These are phyloP conservation scores for Mycosarcoma mackinlayi DNA, from an alignment of 1,284 basidiomycete genomes.

Conservation along the genomic window DNA sequence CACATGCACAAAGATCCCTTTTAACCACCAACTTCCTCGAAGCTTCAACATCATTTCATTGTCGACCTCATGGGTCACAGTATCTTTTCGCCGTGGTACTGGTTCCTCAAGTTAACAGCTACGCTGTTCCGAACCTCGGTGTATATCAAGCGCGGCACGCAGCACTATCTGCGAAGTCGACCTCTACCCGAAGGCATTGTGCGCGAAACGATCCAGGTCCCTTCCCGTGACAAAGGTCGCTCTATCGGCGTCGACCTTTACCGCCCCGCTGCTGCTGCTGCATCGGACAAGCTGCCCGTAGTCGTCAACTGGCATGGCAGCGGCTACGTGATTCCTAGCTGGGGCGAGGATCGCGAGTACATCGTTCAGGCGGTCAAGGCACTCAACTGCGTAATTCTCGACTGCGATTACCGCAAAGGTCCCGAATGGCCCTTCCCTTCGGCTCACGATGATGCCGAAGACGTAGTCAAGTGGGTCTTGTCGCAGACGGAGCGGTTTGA, in stretches of 20 bases:
- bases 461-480: slow-evolving; percentile 49
- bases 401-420: slow-evolving; percentile 61
- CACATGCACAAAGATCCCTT: too few species aligned
- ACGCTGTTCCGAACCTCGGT: slow-evolving; percentile 11
- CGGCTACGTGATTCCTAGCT: slow-evolving; percentile 40
- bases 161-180: slow-evolving; percentile 23
- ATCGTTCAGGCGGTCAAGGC: slow-evolving; percentile 26
- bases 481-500: slow-evolving; percentile 44
- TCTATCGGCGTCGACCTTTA: slow-evolving; percentile 40
- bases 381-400: slow-evolving; percentile 29
- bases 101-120: slow-evolving; percentile 35
- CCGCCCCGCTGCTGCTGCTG: slow-evolving; percentile 19
- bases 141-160: slow-evolving; percentile 26
- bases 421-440: slow-evolving; percentile 58
- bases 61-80: slow-evolving; percentile 18
- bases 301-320: slow-evolving; percentile 48
- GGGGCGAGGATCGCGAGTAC: slow-evolving; percentile 41
- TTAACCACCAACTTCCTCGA: too few species aligned
- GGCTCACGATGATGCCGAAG: slow-evolving; percentile 49
- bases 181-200: slow-evolving; percentile 14
- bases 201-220: slow-evolving; percentile 26
- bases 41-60: neutral
- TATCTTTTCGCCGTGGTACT: slow-evolving; percentile 38
- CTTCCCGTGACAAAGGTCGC: slow-evolving; percentile 39
- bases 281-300: slow-evolving; percentile 18